Conservation (phyloP, 1,139 yeast genomes). For the Yamadazyma kanchanaburiensis region DNA sequence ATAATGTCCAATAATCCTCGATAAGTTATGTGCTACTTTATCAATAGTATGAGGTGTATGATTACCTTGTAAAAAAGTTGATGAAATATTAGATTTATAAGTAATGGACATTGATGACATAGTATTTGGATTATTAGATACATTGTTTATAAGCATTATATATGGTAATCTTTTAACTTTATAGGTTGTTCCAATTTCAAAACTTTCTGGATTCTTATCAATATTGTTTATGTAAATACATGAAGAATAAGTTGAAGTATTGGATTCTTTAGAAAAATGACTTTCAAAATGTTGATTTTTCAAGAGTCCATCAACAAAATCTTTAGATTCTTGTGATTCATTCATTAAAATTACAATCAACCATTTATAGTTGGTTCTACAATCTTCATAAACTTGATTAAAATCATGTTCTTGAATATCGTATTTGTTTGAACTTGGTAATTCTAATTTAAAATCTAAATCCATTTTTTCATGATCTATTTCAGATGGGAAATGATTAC, state of each 20-base stretch:
- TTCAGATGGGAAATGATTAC: constrained; percentile 10
- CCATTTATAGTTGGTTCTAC: constrained; percentile 44
- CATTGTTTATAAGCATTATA: constrained; percentile 46
- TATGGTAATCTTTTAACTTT: constrained; percentile 40
- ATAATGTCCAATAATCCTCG: constrained; percentile 35
- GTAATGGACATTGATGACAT: constrained; percentile 54
- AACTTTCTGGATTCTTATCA: constrained; percentile 45
- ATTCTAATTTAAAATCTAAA: constrained; percentile 5
- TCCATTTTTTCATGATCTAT: constrained; percentile 10
- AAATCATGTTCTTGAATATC: constrained; percentile 20
- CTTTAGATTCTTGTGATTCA: constrained; percentile 22
- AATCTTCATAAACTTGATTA: constrained; percentile 40
- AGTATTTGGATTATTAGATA: constrained; percentile 46
- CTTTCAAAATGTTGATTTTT: constrained; percentile 23
- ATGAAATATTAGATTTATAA: constrained; percentile 35
- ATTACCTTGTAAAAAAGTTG: constrained; percentile 18
- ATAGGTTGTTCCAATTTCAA: constrained; percentile 47
- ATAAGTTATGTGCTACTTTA: constrained; percentile 32
- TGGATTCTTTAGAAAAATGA: constrained; percentile 29
- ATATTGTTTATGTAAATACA: constrained; percentile 40
- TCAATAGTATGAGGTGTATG: constrained; percentile 18
- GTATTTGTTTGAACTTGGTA: constrained; percentile 1
- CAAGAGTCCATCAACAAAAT: constrained; percentile 28
- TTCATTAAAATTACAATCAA: constrained; percentile 41
- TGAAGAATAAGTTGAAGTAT: constrained; percentile 34